Evolutionary conservation across 2,329 filamentous ascomycete species (phyloP), one percentile per base, ranked within the genome.

Genomic region (Coniochaeta prunicola): DNA sequence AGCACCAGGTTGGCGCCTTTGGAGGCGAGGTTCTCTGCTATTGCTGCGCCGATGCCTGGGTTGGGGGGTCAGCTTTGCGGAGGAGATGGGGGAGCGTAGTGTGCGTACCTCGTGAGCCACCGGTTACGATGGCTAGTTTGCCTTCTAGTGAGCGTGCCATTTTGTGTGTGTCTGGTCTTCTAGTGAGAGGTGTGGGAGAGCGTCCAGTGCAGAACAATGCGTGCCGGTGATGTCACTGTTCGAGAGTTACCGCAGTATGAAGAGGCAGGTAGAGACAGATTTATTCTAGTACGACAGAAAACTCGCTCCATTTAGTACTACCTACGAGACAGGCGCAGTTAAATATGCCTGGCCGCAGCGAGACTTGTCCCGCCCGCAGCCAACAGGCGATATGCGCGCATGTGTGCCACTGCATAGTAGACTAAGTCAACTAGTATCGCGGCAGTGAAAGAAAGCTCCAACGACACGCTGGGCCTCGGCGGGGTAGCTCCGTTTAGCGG

Each of bases 41-140:
- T 80, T 45, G 77, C 76, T 56, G 72, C 72, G 50, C 90, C 90
- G 66, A 94, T 93, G 64, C 90, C 90, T 91, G 17, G 13, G 10
- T 17, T 17, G 36, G 19, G 38, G 31, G n/a, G 13, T 17, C 17
- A 34, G 40, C 58, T 55, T 42, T 30, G 30, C 24, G 9, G 45
- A 6, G 45, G 6, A 21, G 7, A 6, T 21, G 12, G n/a, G n/a
- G 21, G 13, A n/a, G 60, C 26, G 26, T 24, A 38, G 66, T 62
- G n/a, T n/a, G n/a, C n/a, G n/a, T 78, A 90, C 90, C 89, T 78
- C 91, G 78, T 59, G 90, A 91, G 60, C 86, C 88, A 59, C 91
- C 91, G 1, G 91, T 94, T 53, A 94, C 80, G 64, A 96, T 86
- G 57, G 84, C 90, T 57, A 92, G 78, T 72, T 92, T 92, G 65